Conservation (phyloP, 2,329 filamentous ascomycete genomes). For the Bipolaris victoriae region DNA sequence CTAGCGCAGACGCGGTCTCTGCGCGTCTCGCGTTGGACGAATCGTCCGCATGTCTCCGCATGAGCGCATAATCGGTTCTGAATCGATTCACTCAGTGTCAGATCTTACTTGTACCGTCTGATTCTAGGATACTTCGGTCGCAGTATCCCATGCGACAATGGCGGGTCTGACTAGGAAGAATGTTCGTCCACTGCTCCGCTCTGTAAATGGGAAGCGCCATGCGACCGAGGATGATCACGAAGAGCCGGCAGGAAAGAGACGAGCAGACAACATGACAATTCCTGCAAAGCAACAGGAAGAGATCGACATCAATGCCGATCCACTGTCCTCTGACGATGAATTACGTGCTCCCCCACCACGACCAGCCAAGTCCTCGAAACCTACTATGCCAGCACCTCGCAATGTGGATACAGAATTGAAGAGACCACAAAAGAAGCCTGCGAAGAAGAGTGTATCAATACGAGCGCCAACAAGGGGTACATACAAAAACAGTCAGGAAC, state of each 20-base stretch:
- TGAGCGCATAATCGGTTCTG: background rate
- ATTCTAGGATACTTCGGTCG: background rate
- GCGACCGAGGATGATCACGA: slow-evolving; percentile 48
- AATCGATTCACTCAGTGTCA: background rate
- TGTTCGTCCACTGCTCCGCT: slow-evolving; percentile 34
- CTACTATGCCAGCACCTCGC: slow-evolving; percentile 2
- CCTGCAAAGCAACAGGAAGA: slow-evolving; percentile 4
- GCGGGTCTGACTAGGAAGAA: slow-evolving; percentile 15
- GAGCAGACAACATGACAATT: background rate
- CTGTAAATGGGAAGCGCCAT: slow-evolving; percentile 43
- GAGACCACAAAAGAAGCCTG: slow-evolving; percentile 8
- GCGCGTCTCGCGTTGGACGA: slow-evolving; percentile 13
- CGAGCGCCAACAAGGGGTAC: slow-evolving; percentile 11
- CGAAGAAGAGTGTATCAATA: slow-evolving; percentile 9
- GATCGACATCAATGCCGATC: slow-evolving; percentile 26
- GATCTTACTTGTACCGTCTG: background rate
- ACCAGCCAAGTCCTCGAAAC: slow-evolving; percentile 9
- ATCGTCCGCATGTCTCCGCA: background rate
- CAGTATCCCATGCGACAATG: slow-evolving; percentile 15
- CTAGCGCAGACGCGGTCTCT: slow-evolving; percentile 15
- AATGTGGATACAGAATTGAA: slow-evolving; percentile 11
- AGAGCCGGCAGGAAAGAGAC: slow-evolving; percentile 23
- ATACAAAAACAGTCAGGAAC: slow-evolving; percentile 16
- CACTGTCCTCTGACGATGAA: slow-evolving; percentile 34
- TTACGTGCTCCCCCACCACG: slow-evolving; percentile 6